phyloP scores from a whole-genome alignment of 352 stramenopile species.

The Phytophthora pistaciae region DNA sequence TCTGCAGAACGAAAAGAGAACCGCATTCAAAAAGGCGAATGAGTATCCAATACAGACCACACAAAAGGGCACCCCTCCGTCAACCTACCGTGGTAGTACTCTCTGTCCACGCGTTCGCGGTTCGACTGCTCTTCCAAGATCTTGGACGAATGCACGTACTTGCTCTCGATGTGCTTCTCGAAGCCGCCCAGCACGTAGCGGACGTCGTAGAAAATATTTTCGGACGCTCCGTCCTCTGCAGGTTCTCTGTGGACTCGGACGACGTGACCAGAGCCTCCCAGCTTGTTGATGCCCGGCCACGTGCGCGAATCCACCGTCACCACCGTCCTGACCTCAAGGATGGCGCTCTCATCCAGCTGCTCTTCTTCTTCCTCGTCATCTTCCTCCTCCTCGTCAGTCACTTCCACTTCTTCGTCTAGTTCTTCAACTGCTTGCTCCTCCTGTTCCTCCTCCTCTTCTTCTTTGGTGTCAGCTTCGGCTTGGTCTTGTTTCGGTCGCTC shows the following conservation, averaged over 20 bases:
- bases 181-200: conserved; percentile 85
- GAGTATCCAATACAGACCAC: neutral
- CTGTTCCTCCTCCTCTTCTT: neutral
- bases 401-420: neutral
- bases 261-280: conserved; percentile 73
- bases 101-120: conserved; percentile 47
- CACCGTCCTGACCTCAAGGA: conserved; percentile 51
- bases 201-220: conserved; percentile 81
- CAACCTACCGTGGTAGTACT: conserved; percentile 74
- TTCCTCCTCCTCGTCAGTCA: neutral
- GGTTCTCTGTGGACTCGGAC: conserved; percentile 50
- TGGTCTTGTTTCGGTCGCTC: neutral
- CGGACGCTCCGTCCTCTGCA: conserved; percentile 13
- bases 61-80: neutral
- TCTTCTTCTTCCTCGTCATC: conserved; percentile 4
- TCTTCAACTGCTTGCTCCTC: conserved; percentile 7
- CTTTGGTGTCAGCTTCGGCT: conserved; percentile 6
- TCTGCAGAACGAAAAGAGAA: conserved; percentile 41
- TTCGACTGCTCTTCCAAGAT: conserved; percentile 51
- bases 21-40: neutral
- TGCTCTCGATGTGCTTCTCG: conserved; percentile 73
- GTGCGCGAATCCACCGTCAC: conserved; percentile 79
- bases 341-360: conserved; percentile 3
- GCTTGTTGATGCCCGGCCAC: conserved; percentile 91
- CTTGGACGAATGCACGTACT: conserved; percentile 69